Percentiles rank a stretch among this genome's conserved stretches.
These are phyloP conservation scores for Penicillium sp. DNA, from an alignment of 2,329 filamentous ascomycete genomes.

Conservation along the genomic window DNA sequence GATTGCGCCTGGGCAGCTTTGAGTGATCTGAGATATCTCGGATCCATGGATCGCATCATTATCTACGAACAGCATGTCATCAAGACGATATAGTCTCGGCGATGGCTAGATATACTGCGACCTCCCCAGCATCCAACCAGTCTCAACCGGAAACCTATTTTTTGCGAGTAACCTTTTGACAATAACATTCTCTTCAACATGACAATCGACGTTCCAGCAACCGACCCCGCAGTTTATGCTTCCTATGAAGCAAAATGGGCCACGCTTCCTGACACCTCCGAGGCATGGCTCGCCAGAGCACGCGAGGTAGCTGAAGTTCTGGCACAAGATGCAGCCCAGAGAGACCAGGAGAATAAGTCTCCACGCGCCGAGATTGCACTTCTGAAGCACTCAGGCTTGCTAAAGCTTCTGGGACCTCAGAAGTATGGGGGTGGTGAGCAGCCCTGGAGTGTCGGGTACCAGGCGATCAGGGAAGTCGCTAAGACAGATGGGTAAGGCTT, in stretches of 20 bases:
- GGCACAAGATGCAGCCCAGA: constrained; percentile 47
- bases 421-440: constrained; percentile 56
- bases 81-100: background rate
- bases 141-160: background rate
- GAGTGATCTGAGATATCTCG: background rate
- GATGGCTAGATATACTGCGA: constrained; percentile 5
- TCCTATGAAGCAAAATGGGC: constrained; percentile 41
- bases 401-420: constrained; percentile 52
- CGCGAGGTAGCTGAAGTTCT: constrained; percentile 53
- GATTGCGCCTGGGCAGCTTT: background rate
- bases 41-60: constrained; percentile 23
- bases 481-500: constrained; percentile 59
- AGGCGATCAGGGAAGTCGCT: constrained; percentile 62
- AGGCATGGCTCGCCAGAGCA: constrained; percentile 51
- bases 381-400: constrained; percentile 53
- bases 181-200: constrained; percentile 7
- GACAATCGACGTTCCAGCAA: constrained; percentile 21
- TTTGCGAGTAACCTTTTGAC: background rate
- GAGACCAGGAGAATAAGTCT: constrained; percentile 55
- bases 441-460: constrained; percentile 58
- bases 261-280: constrained; percentile 39
- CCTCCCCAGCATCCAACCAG: background rate
- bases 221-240: constrained; percentile 45
- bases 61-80: constrained; percentile 15
- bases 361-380: constrained; percentile 53